phyloP scores from a whole-genome alignment of 2,329 filamentous ascomycete genomes.

The Pseudogymnoascus sp. region DNA sequence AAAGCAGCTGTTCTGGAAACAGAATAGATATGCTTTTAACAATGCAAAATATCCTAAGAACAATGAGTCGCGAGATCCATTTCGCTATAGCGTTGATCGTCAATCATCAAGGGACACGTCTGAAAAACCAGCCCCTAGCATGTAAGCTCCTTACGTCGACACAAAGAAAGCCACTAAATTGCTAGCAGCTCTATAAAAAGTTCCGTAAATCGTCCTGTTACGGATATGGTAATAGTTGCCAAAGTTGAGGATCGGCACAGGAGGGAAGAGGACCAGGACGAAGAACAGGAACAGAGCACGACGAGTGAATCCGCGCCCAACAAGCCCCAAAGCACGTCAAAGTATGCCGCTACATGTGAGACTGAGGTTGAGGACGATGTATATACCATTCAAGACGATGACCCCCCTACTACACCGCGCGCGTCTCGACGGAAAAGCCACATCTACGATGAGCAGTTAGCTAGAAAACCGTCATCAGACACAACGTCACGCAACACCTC shows the following conservation, averaged over 20 bases:
- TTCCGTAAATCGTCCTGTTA: neutral
- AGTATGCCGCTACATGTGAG: neutral
- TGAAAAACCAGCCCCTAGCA: neutral
- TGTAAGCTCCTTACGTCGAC: neutral
- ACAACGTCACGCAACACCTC: neutral
- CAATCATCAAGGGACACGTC: neutral
- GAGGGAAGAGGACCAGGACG: neutral
- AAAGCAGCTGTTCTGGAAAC: constrained; percentile 18
- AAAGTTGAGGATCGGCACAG: neutral
- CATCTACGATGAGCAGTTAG: neutral
- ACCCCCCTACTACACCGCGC: neutral
- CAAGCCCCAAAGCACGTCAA: neutral
- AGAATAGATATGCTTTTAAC: constrained; percentile 15
- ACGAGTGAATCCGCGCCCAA: neutral
- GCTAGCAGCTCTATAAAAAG: neutral
- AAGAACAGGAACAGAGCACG: neutral
- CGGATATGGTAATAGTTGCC: neutral
- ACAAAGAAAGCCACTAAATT: neutral
- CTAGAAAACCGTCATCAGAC: neutral
- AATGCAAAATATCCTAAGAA: constrained; percentile 13
- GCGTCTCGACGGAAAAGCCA: neutral
- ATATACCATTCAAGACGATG: neutral
- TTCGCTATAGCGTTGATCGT: neutral
- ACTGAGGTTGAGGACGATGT: neutral
- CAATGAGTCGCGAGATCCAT: constrained; percentile 6